Conservation (phyloP, 2,329 filamentous ascomycete species). For the Tolypocladium tundrense region DNA sequence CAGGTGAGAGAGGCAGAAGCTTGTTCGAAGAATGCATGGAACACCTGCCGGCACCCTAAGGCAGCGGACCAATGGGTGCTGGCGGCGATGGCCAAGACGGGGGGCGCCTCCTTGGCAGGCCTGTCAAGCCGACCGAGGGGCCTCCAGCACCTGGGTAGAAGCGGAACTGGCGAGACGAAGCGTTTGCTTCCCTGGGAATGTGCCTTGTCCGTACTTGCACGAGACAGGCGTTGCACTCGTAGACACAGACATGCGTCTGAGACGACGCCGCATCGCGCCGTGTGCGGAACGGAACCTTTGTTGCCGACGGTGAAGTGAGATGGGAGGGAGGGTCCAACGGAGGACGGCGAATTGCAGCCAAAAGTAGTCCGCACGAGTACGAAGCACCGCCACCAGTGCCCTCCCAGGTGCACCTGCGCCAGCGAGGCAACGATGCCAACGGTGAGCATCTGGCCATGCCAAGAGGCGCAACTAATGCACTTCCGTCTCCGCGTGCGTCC, state of each 20-base stretch:
- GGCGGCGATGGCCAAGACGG: not conserved
- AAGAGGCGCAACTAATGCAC: not conserved
- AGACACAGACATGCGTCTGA: no score
- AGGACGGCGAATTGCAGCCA: not conserved
- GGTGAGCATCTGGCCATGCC: not conserved
- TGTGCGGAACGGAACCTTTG: not conserved
- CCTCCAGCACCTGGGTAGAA: no score
- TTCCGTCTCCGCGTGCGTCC: not conserved
- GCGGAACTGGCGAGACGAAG: not conserved
- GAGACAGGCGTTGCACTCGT: no score
- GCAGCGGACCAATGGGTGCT: not conserved
- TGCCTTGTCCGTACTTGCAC: no score
- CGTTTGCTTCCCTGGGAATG: not conserved
- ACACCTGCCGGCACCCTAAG: not conserved
- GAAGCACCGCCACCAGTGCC: not conserved
- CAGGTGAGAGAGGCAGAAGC: conserved; percentile 4
- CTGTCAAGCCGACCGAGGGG: no score
- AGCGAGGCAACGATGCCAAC: no score
- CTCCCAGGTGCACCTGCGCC: not conserved
- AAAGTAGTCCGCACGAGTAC: no score
- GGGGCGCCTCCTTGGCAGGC: no score
- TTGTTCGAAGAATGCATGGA: conserved; percentile 2
- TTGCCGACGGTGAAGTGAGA: not conserved
- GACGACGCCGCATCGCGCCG: not conserved
- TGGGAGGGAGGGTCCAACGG: not conserved